These are phyloP conservation scores for Monilinia laxa DNA, from an alignment of 2,329 filamentous ascomycete species.

Conservation along the genomic window DNA sequence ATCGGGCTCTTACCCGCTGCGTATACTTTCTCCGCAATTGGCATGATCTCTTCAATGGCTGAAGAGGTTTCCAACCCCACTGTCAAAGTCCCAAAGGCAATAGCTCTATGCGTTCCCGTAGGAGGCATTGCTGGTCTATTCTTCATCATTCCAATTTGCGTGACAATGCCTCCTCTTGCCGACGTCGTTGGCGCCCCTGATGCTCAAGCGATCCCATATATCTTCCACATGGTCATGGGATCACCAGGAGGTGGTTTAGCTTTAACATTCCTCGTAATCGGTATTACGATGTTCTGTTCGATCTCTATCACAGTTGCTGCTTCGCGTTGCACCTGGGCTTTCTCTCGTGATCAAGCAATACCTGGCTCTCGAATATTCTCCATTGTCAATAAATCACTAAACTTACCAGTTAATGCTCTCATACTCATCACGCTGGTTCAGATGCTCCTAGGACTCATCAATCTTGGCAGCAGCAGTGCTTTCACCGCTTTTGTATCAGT, in stretches of 20 bases:
- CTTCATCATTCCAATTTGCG: conserved; percentile 53
- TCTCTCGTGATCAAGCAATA: conserved; percentile 66
- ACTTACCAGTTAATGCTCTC: conserved; percentile 65
- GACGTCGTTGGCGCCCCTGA: conserved; percentile 48
- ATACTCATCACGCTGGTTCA: conserved; percentile 60
- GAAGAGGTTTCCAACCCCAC: conserved; percentile 57
- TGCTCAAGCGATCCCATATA: conserved; percentile 52
- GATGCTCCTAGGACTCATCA: conserved; percentile 67
- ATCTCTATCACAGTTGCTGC: conserved; percentile 54
- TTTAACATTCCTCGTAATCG: conserved; percentile 51
- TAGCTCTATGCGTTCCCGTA: conserved; percentile 49
- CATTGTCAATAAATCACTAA: conserved; percentile 58
- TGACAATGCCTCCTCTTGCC: conserved; percentile 48
- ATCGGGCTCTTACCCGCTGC: conserved; percentile 60
- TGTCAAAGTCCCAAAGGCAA: conserved; percentile 49
- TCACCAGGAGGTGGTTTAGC: conserved; percentile 48
- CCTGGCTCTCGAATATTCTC: conserved; percentile 61
- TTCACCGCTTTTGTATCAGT: conserved; percentile 72
- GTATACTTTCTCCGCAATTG: conserved; percentile 59
- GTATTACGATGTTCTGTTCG: conserved; percentile 53
- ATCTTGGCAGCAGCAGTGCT: conserved; percentile 64
- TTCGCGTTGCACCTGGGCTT: conserved; percentile 65
- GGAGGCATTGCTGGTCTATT: conserved; percentile 51
- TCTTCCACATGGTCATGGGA: conserved; percentile 52
- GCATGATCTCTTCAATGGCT: conserved; percentile 63